Conservation (phyloP, 2,329 filamentous ascomycete genomes). For the Aspergillus pseudoglaucus region DNA sequence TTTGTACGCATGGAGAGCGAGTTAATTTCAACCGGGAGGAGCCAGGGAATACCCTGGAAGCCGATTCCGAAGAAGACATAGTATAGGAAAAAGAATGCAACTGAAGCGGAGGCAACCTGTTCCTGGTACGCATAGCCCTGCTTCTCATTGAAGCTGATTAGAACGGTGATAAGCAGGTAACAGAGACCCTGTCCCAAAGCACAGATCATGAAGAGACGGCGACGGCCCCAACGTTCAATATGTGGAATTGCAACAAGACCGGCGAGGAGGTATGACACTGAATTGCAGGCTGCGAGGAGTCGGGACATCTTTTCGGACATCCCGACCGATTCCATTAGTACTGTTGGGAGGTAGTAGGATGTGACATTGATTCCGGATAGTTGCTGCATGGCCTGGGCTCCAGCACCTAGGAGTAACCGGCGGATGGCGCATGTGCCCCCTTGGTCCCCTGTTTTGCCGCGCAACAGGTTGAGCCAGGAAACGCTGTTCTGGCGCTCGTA, state of each 20-base stretch:
- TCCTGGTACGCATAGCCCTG: slow-evolving; percentile 26
- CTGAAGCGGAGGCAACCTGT: slow-evolving; percentile 42
- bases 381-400: slow-evolving; percentile 35
- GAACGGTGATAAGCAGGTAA: slow-evolving; percentile 44
- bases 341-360: slow-evolving; percentile 34
- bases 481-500: slow-evolving; percentile 47
- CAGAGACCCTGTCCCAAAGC: slow-evolving; percentile 45
- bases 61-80: slow-evolving; percentile 36
- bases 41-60: slow-evolving; percentile 34
- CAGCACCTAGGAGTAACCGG: slow-evolving; percentile 41
- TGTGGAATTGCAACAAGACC: slow-evolving; percentile 38
- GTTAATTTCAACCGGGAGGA: slow-evolving; percentile 31
- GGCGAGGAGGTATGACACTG: slow-evolving; percentile 42
- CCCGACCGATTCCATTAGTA: slow-evolving; percentile 40
- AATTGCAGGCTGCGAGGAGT: slow-evolving; percentile 42
- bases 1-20: slow-evolving; percentile 30
- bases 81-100: slow-evolving; percentile 41
- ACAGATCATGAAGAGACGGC: slow-evolving; percentile 45
- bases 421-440: slow-evolving; percentile 31
- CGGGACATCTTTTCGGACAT: slow-evolving; percentile 32
- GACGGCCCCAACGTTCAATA: slow-evolving; percentile 44
- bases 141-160: slow-evolving; percentile 23
- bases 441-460: slow-evolving; percentile 30
- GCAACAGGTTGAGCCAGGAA: slow-evolving; percentile 45
- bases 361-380: slow-evolving; percentile 34